Base-by-base conservation (phyloP, 352 stramenopile species). In the Phytophthora cactorum region DNA sequence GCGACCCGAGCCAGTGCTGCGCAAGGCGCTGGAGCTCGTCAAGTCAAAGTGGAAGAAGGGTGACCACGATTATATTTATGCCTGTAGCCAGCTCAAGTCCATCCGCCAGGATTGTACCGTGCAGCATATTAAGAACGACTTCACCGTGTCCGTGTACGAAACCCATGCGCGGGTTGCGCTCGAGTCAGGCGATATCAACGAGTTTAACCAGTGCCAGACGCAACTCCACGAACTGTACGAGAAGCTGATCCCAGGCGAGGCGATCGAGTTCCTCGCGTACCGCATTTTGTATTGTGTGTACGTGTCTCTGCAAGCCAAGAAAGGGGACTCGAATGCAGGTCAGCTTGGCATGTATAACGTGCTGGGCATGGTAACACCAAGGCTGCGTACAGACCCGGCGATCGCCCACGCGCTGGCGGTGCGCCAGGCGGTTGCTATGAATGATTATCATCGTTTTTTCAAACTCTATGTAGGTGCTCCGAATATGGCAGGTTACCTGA, bases 31-130 rank as follows among this genome's bases (percentile, higher is more conserved):
- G 50, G 70, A 90, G 66, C 78, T 94, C 67, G 80, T 98, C 39
- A 88, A 96, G 66, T 77, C 73, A 34, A 92, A 96, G 80, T 98
- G 92, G 91, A 91, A 94, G 63, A 64, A 87, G 54, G 76, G 78
- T 66, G 77, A 89, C 45, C 90, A 84, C 63, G 92, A 98, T 84
- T 98, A 98, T 88, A 77, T 96, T 62, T 97, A 97, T 86, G 86
- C 97, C 67, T 99, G 97, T 88, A 98, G 96, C 59, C 97, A 99
- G 73, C 91, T 99, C 51, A 99, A 99, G 78, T 98, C 97, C 28
- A 98, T 99, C 65, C 93, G 98, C 22, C 98, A 99, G 78, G 98
- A 99, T 83, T 97, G 98, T 66, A 99, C 96, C 14, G 96, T 99
- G 29, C 95, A 98, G 72, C 89, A 95, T 66, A 98, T 99, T 63